Evolutionary conservation across 164 flowering plant species (phyloP).

Genomic region (Annona squamosa): DNA sequence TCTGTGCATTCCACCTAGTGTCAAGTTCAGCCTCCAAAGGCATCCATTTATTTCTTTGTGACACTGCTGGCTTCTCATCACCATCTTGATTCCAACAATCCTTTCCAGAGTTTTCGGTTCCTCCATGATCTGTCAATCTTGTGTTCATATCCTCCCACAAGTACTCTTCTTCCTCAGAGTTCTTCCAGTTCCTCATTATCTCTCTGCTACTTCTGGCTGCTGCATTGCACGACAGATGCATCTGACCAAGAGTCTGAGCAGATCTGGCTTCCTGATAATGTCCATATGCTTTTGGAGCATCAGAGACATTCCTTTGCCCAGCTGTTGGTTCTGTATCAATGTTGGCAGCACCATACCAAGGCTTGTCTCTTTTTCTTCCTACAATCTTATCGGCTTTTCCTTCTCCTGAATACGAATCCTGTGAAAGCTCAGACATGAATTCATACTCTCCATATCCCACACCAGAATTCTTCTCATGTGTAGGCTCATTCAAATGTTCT

Average conservation of each 20-base stretch:
- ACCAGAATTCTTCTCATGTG: constrained; percentile 37
- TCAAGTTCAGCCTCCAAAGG: constrained; percentile 9
- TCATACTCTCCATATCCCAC: constrained; percentile 42
- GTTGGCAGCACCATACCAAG: constrained; percentile 26
- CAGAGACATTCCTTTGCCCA: constrained; percentile 48
- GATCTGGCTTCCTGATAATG: constrained; percentile 21
- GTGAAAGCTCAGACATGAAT: constrained; percentile 42
- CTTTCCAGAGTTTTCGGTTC: constrained; percentile 30
- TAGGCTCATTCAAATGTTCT: constrained; percentile 34
- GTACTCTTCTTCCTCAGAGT: constrained; percentile 92
- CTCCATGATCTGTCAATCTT: constrained; percentile 36
- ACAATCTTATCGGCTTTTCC: constrained; percentile 36
- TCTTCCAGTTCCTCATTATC: constrained; percentile 62
- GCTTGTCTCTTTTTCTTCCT: constrained; percentile 34
- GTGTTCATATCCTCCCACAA: constrained; percentile 74
- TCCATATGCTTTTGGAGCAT: constrained; percentile 16
- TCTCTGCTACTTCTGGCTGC: constrained; percentile 26
- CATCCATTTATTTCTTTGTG: constrained; percentile 7
- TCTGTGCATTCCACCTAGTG: not conserved
- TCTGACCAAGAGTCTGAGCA: constrained; percentile 22
- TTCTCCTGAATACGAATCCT: constrained; percentile 30
- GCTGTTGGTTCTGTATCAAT: constrained; percentile 28
- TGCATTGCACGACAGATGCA: constrained; percentile 18
- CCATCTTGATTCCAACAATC: constrained; percentile 42
- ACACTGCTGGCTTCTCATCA: constrained; percentile 44